Conservation (phyloP, 2,329 filamentous ascomycete genomes). For the Neonectria ditissima region DNA sequence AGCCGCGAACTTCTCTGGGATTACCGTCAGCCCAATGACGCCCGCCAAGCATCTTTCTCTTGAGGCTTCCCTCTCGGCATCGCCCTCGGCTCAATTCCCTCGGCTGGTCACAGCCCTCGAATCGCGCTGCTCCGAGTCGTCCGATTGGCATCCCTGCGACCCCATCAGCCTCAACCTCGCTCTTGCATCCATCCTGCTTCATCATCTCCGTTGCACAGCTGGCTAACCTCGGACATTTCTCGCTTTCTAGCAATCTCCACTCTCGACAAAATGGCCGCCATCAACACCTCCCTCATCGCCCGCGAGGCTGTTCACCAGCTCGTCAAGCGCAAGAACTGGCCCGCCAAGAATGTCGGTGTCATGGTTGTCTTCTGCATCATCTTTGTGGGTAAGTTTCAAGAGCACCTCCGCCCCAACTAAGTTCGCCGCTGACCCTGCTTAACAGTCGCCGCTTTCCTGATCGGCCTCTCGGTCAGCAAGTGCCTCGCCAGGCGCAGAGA, state of each 20-base stretch:
- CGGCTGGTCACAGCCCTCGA: conserved; percentile 18
- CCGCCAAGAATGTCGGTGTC: conserved; percentile 53
- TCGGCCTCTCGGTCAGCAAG: conserved; percentile 50
- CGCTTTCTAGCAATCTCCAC: conserved; percentile 43
- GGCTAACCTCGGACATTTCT: conserved; percentile 19
- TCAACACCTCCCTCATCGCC: conserved; percentile 51
- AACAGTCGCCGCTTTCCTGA: conserved; percentile 50
- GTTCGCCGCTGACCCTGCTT: conserved; percentile 31
- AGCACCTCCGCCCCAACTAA: not conserved
- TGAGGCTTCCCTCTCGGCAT: conserved; percentile 10
- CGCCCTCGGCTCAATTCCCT: conserved; percentile 26
- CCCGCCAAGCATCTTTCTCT: conserved; percentile 24
- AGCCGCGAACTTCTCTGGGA: conserved; percentile 20
- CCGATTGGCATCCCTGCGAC: conserved; percentile 28
- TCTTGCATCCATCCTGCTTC: conserved; percentile 9
- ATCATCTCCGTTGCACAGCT: conserved; percentile 5
- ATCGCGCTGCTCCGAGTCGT: conserved; percentile 18
- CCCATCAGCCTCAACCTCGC: conserved; percentile 7
- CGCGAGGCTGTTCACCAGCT: conserved; percentile 54
- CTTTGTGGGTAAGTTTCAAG: conserved; percentile 51
- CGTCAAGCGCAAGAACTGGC: conserved; percentile 57
- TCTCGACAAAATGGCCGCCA: conserved; percentile 56
- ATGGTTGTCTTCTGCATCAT: conserved; percentile 59
- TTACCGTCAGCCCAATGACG: conserved; percentile 27
- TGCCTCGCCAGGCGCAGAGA: conserved; percentile 49